Evolutionary conservation across 2,329 filamentous ascomycete species (phyloP).

Genomic region (Sarocladiaceae sp.): DNA sequence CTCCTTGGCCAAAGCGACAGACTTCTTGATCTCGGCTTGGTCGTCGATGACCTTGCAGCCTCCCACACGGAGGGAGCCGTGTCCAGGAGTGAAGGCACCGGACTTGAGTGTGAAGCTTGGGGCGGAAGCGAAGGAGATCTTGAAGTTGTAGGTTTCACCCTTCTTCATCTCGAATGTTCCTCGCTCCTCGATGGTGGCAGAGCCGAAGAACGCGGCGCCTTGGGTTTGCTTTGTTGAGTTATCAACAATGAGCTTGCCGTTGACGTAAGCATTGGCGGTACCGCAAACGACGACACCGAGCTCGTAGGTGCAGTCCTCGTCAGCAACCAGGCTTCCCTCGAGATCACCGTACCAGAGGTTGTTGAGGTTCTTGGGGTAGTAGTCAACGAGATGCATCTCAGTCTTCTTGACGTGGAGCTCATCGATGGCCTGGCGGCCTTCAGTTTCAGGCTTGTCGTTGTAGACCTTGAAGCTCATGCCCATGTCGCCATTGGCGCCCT

Average conservation of each 20-base stretch:
- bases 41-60: conserved; percentile 54
- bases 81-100: conserved; percentile 48
- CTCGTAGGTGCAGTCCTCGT: conserved; percentile 58
- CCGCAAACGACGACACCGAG: conserved; percentile 64
- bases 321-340: conserved; percentile 55
- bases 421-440: conserved; percentile 46
- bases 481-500: conserved; percentile 44
- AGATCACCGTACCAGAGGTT: conserved; percentile 57
- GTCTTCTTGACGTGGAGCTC: conserved; percentile 43
- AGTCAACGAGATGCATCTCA: conserved; percentile 46
- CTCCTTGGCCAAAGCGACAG: conserved; percentile 62
- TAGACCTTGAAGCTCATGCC: conserved; percentile 62
- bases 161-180: conserved; percentile 54
- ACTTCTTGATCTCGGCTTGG: conserved; percentile 58
- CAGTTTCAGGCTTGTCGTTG: conserved; percentile 49
- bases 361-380: conserved; percentile 48
- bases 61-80: conserved; percentile 60
- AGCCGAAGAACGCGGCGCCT: conserved; percentile 62
- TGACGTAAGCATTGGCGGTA: conserved; percentile 60
- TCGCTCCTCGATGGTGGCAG: conserved; percentile 59
- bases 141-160: conserved; percentile 54
- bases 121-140: conserved; percentile 56
- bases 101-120: conserved; percentile 51
- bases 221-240: conserved; percentile 60
- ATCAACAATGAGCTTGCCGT: conserved; percentile 59